phyloP scores from a whole-genome alignment of 1,284 basidiomycete genomes.

The Leccinum huronense region DNA sequence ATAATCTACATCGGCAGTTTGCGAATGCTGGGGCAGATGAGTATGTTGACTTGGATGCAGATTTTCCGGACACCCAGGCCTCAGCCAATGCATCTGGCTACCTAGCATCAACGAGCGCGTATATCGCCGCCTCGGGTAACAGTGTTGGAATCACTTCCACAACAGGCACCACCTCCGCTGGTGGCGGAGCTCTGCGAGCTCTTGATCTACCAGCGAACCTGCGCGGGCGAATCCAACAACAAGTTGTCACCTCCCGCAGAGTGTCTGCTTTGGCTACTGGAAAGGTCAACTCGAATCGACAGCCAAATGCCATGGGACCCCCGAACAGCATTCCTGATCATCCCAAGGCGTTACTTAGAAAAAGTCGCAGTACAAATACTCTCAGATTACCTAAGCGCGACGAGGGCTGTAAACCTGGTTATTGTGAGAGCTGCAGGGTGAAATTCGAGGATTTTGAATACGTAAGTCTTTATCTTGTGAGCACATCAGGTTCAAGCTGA shows the following conservation, averaged over 20 bases:
- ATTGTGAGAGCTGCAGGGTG: slow-evolving; percentile 94
- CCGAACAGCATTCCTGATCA: slow-evolving; percentile 57
- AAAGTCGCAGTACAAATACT: slow-evolving; percentile 77
- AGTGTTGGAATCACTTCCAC: slow-evolving; percentile 92
- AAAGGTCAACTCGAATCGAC: slow-evolving; percentile 35
- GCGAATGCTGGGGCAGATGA: slow-evolving; percentile 36
- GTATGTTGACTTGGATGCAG: slow-evolving; percentile 49
- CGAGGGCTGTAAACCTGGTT: slow-evolving; percentile 89
- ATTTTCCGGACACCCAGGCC: slow-evolving; percentile 45
- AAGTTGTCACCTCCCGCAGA: slow-evolving; percentile 63
- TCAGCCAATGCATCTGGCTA: slow-evolving; percentile 71
- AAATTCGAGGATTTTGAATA: slow-evolving; percentile 89
- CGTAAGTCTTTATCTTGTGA: slow-evolving; percentile 47
- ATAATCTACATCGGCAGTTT: slow-evolving; percentile 62
- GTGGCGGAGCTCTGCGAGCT: slow-evolving; percentile 44
- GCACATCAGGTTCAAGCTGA: slow-evolving; percentile 6
- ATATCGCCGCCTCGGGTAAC: slow-evolving; percentile 91
- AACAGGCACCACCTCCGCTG: slow-evolving; percentile 77
- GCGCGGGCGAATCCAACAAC: slow-evolving; percentile 56
- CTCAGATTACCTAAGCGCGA: slow-evolving; percentile 72
- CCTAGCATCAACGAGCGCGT: slow-evolving; percentile 57
- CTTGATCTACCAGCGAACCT: slow-evolving; percentile 53
- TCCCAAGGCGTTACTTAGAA: slow-evolving; percentile 52
- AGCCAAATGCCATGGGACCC: slow-evolving; percentile 60
- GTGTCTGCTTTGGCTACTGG: slow-evolving; percentile 35